Percentiles rank a stretch among this genome's conserved stretches.
These are phyloP conservation scores for Aspergillus proliferans DNA, from an alignment of 2,329 filamentous ascomycete species.

Conservation along the genomic window DNA sequence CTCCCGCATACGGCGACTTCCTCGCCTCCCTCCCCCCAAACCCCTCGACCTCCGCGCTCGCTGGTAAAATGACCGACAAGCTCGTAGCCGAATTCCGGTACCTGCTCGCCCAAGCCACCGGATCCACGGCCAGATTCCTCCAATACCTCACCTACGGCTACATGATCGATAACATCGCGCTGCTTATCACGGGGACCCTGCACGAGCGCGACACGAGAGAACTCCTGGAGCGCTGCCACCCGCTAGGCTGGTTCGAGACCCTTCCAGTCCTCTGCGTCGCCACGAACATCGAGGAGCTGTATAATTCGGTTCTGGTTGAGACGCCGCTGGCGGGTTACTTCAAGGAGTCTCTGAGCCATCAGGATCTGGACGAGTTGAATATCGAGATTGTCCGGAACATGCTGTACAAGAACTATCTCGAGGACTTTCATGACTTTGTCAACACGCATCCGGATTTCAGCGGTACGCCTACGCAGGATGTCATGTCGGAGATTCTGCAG, in stretches of 20 bases:
- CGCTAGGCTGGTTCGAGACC: conserved; percentile 97
- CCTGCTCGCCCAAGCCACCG: conserved; percentile 85
- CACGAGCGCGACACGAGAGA: conserved; percentile 97
- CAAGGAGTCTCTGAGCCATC: conserved; percentile 91
- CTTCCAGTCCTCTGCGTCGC: conserved; percentile 97
- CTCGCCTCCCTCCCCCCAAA: conserved; percentile 89
- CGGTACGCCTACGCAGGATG: conserved; percentile 81
- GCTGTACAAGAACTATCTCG: conserved; percentile 98
- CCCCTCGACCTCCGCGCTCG: conserved; percentile 90
- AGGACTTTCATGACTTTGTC: conserved; percentile 94
- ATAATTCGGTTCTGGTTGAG: conserved; percentile 96
- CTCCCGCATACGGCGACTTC: conserved; percentile 94
- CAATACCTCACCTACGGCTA: conserved; percentile 98
- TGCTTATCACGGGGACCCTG: conserved; percentile 94
- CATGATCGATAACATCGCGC: conserved; percentile 99
- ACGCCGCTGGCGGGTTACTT: conserved; percentile 95
- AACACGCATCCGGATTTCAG: conserved; percentile 80
- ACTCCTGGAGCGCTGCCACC: conserved; percentile 90
- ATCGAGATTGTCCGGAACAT: conserved; percentile 99
- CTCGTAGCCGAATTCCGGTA: conserved; percentile 97
- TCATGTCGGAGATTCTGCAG: conserved; percentile 93
- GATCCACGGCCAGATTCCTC: conserved; percentile 89
- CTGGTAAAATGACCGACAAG: conserved; percentile 94
- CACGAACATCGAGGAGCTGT: conserved; percentile 96
- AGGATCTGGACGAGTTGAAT: conserved; percentile 96